Conservation (phyloP, 73 alveolate species). For the Durusdinium trenchii region DNA sequence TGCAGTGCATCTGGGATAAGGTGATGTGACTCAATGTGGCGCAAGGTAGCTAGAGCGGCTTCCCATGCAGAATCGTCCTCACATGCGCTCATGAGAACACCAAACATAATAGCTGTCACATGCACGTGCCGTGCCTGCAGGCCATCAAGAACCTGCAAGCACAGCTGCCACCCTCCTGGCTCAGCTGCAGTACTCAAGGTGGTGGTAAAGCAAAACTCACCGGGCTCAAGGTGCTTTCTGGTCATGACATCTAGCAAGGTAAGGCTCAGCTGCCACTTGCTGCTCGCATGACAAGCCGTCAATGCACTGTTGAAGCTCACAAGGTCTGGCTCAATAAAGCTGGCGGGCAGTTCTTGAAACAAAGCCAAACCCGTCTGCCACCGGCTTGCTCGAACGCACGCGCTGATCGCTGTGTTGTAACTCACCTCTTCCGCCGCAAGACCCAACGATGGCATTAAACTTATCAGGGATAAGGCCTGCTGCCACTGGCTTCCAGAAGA, state of each 20-base stretch:
- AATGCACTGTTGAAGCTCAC: conserved; percentile 60
- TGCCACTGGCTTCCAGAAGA: conserved; percentile 57
- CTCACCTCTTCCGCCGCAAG: conserved; percentile 34
- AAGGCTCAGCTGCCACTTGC: conserved; percentile 61
- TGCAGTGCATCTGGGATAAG: conserved; percentile 66
- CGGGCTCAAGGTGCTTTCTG: not conserved
- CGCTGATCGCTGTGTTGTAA: conserved; percentile 72
- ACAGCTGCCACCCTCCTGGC: conserved; percentile 30
- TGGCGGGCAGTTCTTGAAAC: not conserved
- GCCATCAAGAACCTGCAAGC: not conserved
- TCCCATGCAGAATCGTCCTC: conserved; percentile 59
- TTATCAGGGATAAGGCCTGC: not conserved
- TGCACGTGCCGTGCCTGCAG: not conserved
- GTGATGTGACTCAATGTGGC: not conserved
- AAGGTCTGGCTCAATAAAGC: not conserved
- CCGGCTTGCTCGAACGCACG: conserved; percentile 27
- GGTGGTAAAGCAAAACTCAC: conserved; percentile 54
- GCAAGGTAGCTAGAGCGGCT: conserved; percentile 27
- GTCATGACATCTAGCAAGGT: not conserved
- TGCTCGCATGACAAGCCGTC: conserved; percentile 25
- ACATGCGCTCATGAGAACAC: conserved; percentile 76
- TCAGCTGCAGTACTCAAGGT: conserved; percentile 33
- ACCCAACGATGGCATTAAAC: not conserved
- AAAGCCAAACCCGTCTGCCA: conserved; percentile 20
- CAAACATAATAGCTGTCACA: not conserved